Percentiles rank a stretch among this genome's conserved stretches.
phyloP scores from a whole-genome alignment of 2,329 filamentous ascomycete species.

The Verticillium nonalfalfae region DNA sequence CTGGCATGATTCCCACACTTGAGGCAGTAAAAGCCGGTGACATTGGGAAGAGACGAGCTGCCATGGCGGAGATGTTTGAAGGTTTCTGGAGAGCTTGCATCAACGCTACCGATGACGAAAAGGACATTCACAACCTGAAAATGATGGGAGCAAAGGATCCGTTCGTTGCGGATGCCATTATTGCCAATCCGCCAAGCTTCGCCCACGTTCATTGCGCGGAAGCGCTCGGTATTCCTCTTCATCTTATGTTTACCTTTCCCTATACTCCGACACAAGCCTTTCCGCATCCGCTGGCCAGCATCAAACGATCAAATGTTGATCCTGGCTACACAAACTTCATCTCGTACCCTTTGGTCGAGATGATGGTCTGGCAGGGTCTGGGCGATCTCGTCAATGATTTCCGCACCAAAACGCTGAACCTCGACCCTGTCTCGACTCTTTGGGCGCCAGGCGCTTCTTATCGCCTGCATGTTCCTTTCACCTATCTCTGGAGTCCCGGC shows the following conservation, averaged over 20 bases:
- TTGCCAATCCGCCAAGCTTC: slow-evolving; percentile 75
- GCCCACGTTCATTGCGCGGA: slow-evolving; percentile 77
- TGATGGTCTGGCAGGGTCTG: slow-evolving; percentile 87
- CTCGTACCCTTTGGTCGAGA: slow-evolving; percentile 72
- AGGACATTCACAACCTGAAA: slow-evolving; percentile 51
- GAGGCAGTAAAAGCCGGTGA: slow-evolving; percentile 69
- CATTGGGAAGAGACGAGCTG: slow-evolving; percentile 57
- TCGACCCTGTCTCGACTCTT: slow-evolving; percentile 69
- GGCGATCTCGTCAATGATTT: slow-evolving; percentile 75
- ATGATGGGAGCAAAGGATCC: slow-evolving; percentile 57
- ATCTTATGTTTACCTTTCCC: slow-evolving; percentile 86
- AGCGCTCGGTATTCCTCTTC: slow-evolving; percentile 67
- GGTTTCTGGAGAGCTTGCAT: slow-evolving; percentile 78
- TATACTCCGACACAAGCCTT: slow-evolving; percentile 72
- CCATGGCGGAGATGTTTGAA: slow-evolving; percentile 78
- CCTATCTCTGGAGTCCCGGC: slow-evolving; percentile 65
- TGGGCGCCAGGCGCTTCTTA: slow-evolving; percentile 73
- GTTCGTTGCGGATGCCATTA: slow-evolving; percentile 73
- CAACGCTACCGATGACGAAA: slow-evolving; percentile 64
- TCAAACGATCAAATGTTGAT: slow-evolving; percentile 67
- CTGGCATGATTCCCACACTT: slow-evolving; percentile 67
- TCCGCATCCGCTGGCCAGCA: slow-evolving; percentile 70
- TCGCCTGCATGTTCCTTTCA: slow-evolving; percentile 67
- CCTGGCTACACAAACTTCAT: slow-evolving; percentile 73
- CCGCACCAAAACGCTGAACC: slow-evolving; percentile 57